Percentiles rank a stretch among this genome's conserved stretches.
phyloP scores from a whole-genome alignment of 139 green algal species.

The Volvox africanus region DNA sequence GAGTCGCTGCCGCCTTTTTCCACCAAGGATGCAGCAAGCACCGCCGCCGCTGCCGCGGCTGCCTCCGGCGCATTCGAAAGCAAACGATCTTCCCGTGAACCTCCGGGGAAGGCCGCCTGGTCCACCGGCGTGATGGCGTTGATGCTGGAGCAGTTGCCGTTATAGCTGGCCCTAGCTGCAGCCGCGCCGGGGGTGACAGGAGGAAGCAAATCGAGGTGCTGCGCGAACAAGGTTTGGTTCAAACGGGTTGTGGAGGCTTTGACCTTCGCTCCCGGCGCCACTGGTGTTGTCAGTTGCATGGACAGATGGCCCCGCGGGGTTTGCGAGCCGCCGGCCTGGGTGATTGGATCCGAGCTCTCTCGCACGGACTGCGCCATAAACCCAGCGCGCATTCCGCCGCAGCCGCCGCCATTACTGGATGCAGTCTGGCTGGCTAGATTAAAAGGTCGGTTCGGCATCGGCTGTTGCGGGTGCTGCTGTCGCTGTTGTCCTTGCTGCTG shows the following conservation, averaged over 20 bases:
- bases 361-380: background rate
- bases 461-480: background rate
- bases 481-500: background rate
- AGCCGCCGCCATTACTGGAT: background rate
- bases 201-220: background rate
- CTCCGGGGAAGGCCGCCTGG: background rate
- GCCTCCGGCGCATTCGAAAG: background rate
- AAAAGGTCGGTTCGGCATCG: background rate
- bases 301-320: background rate
- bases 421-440: background rate
- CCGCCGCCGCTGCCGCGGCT: background rate
- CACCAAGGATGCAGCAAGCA: background rate
- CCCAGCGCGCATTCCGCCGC: background rate
- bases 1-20: background rate
- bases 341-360: background rate
- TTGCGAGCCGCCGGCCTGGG: background rate
- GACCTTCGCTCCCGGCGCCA: background rate
- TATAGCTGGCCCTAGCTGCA: background rate
- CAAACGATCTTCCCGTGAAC: background rate
- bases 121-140: background rate
- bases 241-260: background rate
- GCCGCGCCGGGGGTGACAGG: background rate
- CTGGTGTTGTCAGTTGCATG: background rate
- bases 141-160: background rate
- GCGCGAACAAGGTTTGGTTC: conserved; percentile 4